Conservation (phyloP, 495 filamentous ascomycete genomes). For the Extremus antarcticus region DNA sequence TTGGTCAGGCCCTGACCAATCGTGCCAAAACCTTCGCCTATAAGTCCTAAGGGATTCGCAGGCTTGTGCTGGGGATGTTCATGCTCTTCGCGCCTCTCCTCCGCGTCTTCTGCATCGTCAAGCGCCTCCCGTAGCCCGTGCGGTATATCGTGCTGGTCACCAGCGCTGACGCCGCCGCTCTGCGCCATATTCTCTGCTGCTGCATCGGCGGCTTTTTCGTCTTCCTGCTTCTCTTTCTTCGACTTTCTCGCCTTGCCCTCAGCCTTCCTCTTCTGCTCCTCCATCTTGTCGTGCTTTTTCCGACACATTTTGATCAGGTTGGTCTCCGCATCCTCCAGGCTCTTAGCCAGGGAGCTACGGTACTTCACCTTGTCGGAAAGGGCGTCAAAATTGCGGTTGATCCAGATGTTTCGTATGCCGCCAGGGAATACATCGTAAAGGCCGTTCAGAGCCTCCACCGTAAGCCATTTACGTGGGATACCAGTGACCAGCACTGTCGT, state of each 20-base stretch:
- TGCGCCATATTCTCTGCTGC: constrained; percentile 52
- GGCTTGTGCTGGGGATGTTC: constrained; percentile 20
- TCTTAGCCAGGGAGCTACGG: constrained; percentile 57
- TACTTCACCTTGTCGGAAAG: constrained; percentile 76
- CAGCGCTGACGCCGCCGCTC: constrained; percentile 65
- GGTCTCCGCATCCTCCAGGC: constrained; percentile 75
- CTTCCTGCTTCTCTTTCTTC: constrained; percentile 39
- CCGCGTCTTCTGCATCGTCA: constrained; percentile 34
- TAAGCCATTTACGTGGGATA: constrained; percentile 84
- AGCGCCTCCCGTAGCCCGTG: constrained; percentile 62
- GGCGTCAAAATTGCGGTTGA: constrained; percentile 83
- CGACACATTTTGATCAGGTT: constrained; percentile 69
- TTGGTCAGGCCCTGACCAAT: constrained; percentile 36
- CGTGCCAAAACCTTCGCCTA: constrained; percentile 31
- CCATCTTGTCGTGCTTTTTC: constrained; percentile 59
- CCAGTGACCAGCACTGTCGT: constrained; percentile 87
- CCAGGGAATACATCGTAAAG: constrained; percentile 97
- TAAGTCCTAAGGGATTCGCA: constrained; percentile 30
- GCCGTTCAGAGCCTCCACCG: constrained; percentile 61
- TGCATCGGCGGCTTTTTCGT: constrained; percentile 32
- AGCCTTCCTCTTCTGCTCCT: constrained; percentile 51
- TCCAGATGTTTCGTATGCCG: constrained; percentile 91
- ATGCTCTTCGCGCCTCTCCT: constrained; percentile 26
- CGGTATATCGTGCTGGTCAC: constrained; percentile 67
- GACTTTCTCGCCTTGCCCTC: constrained; percentile 35